phyloP scores from a whole-genome alignment of 2,329 filamentous ascomycete genomes.

The Trematosphaeria pertusa region DNA sequence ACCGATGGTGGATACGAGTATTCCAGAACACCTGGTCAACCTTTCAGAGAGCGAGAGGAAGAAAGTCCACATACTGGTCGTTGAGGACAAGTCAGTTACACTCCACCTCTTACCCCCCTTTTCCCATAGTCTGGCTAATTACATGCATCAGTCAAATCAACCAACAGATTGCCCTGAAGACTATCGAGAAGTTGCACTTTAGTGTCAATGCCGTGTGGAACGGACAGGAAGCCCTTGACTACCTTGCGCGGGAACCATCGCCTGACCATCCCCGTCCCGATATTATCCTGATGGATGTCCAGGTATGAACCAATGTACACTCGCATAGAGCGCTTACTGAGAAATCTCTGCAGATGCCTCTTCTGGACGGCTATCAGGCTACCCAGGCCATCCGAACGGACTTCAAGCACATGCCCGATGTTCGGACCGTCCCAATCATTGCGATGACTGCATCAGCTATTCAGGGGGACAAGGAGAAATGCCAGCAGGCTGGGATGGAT shows the following conservation, averaged over 20 bases:
- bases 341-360: constrained; percentile 52
- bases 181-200: constrained; percentile 76
- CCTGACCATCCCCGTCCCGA: constrained; percentile 65
- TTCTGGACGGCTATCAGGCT: constrained; percentile 79
- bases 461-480: constrained; percentile 78
- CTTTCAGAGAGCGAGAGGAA: constrained; percentile 65
- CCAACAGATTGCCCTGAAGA: constrained; percentile 78
- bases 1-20: constrained; percentile 33
- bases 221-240: constrained; percentile 79
- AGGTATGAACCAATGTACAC: constrained; percentile 57
- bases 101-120: not conserved
- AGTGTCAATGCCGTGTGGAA: constrained; percentile 76
- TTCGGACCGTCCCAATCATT: constrained; percentile 72
- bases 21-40: constrained; percentile 49
- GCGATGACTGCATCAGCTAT: constrained; percentile 85
- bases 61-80: constrained; percentile 73
- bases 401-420: constrained; percentile 64
- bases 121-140: constrained; percentile 9
- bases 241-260: constrained; percentile 64
- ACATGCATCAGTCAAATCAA: constrained; percentile 60
- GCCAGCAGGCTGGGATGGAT: constrained; percentile 76
- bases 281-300: constrained; percentile 80
- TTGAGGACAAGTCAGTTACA: constrained; percentile 80
- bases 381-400: constrained; percentile 76
- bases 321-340: constrained; percentile 27